Conservation (phyloP, 306 rosid genomes). For the Phaseolus lunatus region DNA sequence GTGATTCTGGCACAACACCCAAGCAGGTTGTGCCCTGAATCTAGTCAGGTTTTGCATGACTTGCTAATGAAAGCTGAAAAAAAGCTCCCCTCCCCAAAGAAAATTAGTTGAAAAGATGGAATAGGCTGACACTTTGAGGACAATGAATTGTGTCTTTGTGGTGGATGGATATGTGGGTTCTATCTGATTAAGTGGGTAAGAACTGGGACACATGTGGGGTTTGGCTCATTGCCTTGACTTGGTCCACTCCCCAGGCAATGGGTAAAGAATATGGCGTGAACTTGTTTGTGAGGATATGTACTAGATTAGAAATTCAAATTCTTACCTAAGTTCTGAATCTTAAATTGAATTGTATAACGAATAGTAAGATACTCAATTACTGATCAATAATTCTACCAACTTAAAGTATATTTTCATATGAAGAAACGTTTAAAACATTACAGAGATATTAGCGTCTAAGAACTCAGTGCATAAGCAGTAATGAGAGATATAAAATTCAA, state of each 20-base stretch:
- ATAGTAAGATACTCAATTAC: neutral
- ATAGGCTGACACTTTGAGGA: neutral
- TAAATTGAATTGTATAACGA: neutral
- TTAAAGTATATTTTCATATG: neutral
- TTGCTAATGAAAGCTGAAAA: neutral
- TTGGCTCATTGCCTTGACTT: neutral
- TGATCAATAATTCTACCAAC: neutral
- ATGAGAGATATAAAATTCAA: neutral
- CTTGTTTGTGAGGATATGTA: slow-evolving; percentile 1
- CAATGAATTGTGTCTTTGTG: neutral
- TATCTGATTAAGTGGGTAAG: neutral
- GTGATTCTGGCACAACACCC: neutral
- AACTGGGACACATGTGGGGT: neutral
- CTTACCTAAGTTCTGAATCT: neutral
- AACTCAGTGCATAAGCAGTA: slow-evolving; percentile 1
- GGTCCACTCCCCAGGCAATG: neutral
- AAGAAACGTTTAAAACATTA: slow-evolving; percentile 3
- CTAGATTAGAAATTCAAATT: neutral
- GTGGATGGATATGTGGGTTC: neutral
- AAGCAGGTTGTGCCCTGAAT: neutral
- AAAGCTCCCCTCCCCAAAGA: neutral
- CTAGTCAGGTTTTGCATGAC: neutral
- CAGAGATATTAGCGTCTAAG: neutral
- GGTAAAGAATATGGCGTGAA: neutral
- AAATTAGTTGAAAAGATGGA: neutral